phyloP scores from a whole-genome alignment of 2,329 filamentous ascomycete genomes.

The Phialocephala subalpina region DNA sequence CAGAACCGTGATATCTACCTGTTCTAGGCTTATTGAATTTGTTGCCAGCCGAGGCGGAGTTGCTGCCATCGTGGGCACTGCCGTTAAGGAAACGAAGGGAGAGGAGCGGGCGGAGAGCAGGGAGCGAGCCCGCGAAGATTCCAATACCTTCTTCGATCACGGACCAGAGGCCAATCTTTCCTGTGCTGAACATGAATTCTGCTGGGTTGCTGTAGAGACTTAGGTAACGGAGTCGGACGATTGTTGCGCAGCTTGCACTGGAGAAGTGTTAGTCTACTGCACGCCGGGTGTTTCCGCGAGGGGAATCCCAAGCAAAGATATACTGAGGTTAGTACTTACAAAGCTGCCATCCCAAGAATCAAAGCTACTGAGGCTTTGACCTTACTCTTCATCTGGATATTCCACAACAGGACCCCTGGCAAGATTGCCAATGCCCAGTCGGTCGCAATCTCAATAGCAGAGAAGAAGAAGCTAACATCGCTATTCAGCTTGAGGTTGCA shows the following conservation, averaged over 20 bases:
- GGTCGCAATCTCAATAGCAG: slow-evolving; percentile 47
- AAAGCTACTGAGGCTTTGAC: slow-evolving; percentile 38
- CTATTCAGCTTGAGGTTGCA: slow-evolving; percentile 43
- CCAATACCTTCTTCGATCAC: slow-evolving; percentile 58
- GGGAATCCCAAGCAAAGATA: not conserved
- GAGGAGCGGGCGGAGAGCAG: slow-evolving; percentile 54
- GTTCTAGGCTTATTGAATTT: slow-evolving; percentile 30
- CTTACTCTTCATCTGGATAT: slow-evolving; percentile 42
- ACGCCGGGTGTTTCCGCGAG: not conserved
- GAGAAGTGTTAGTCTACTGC: slow-evolving; percentile 25
- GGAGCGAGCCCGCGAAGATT: slow-evolving; percentile 56
- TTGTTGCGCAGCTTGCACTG: slow-evolving; percentile 48
- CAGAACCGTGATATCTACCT: slow-evolving; percentile 10
- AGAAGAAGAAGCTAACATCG: slow-evolving; percentile 46
- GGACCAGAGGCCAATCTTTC: slow-evolving; percentile 54
- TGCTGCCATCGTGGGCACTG: slow-evolving; percentile 20
- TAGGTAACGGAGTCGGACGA: slow-evolving; percentile 53
- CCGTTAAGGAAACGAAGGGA: slow-evolving; percentile 39
- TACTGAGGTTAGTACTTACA: slow-evolving; percentile 42
- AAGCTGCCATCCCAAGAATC: slow-evolving; percentile 47
- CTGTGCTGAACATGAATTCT: slow-evolving; percentile 51
- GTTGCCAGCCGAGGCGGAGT: slow-evolving; percentile 13
- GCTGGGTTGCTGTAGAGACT: slow-evolving; percentile 48
- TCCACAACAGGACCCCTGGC: slow-evolving; percentile 45
- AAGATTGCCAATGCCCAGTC: slow-evolving; percentile 44